Evolutionary conservation across 129 eudicot genomes (phyloP).

Genomic region (Calendula officinalis): DNA sequence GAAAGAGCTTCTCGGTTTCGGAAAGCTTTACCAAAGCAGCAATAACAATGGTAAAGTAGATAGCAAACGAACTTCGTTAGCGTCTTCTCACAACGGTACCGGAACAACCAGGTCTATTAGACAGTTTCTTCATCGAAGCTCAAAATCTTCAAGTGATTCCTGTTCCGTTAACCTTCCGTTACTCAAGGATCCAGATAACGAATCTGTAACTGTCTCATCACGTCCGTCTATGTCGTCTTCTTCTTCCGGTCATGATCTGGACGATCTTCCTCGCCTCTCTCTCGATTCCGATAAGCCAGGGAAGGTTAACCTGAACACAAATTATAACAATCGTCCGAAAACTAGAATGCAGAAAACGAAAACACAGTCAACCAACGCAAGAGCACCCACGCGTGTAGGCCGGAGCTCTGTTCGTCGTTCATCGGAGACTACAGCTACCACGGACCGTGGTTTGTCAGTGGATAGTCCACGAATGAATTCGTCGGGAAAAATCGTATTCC

Average conservation of each 20-base stretch:
- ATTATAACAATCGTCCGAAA: slow-evolving; percentile 33
- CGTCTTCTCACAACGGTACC: not conserved
- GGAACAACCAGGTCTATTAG: slow-evolving; percentile 43
- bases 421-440: slow-evolving; percentile 4
- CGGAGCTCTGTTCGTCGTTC: slow-evolving; percentile 41
- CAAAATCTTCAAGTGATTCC: slow-evolving; percentile 52
- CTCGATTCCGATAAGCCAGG: slow-evolving; percentile 55
- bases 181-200: slow-evolving; percentile 55
- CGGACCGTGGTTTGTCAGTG: slow-evolving; percentile 44
- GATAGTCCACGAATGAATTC: slow-evolving; percentile 94
- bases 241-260: slow-evolving; percentile 69
- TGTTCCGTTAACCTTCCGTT: slow-evolving; percentile 50
- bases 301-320: slow-evolving; percentile 10
- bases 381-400: slow-evolving; percentile 31
- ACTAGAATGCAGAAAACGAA: slow-evolving; percentile 40
- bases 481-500: slow-evolving; percentile 74
- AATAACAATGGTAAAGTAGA: too few species aligned
- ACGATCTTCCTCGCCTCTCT: slow-evolving; percentile 71
- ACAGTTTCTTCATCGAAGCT: slow-evolving; percentile 53
- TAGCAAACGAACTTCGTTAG: too few species aligned
- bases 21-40: not conserved
- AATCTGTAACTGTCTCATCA: slow-evolving; percentile 46
- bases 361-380: slow-evolving; percentile 29
- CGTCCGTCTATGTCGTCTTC: slow-evolving; percentile 65
- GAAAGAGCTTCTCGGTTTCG: slow-evolving; percentile 79